Evolutionary conservation across 495 filamentous ascomycete species (phyloP), one percentile per base, ranked within the genome.

Genomic region (Talaromyces ruber): DNA sequence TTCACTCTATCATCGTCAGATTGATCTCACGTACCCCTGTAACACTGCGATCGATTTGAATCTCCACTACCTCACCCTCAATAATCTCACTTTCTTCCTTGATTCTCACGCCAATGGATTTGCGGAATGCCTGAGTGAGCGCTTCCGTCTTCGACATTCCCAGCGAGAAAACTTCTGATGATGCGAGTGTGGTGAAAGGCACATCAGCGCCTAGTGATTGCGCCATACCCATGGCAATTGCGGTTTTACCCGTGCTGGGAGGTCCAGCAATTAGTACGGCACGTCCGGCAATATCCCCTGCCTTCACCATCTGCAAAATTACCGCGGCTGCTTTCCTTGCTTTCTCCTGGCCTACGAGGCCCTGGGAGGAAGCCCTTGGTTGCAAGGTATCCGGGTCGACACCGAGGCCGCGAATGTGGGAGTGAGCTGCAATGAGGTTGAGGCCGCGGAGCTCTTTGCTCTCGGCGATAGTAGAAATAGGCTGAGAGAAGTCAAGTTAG

Each of bases 131-230:
- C 71, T 99, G 95, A 47, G 92, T 96, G 47, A 99, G 84, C 29
- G 95, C 93, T 74, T 99, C 94, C 8, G 94, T 98, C 78, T 98
- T 99, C 60, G 90, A 95, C 92, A 99, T 98, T 71, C 98, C 95
- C 66, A 97, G 83, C 4, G 92, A 97, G 80, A 96, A 99, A 61
- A 98, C 97, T 72, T 99, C 94, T 51, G 92, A 96, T 1, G 91
- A 88, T 53, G 95, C 90, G 43, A 97, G 86, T 77, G 93, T 93
- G 11, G 93, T 97, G 74, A 99, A 99, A 25, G 94, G 94, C 4
- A 96, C 91, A 74, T 99, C 94, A 1, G 89, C 70, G 29, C 94
- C 94, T 32, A 99, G 82, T 16, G 92, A 93, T 68, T 98, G 94
- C 21, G 93, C 88, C 93, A 99, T 97, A 43, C 92, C 94, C 90